A percentile compares a stretch with the other conserved stretches of the same genome.
Conservation (phyloP, 495 filamentous ascomycete species). For the Rhypophila decipiens region DNA sequence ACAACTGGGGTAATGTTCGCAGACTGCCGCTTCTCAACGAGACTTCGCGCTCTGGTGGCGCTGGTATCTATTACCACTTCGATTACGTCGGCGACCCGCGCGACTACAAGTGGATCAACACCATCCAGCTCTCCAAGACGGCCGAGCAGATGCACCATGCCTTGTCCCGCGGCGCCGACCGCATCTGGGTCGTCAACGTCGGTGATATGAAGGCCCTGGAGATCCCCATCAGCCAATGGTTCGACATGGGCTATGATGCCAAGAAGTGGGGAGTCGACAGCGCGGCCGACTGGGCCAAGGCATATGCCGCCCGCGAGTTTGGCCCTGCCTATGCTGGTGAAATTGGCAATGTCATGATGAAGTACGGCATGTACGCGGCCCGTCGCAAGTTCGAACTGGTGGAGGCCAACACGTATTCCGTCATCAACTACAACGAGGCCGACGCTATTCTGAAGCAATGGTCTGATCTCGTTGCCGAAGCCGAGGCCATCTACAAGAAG, state of each 20-base stretch:
- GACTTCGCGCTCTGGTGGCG: constrained; percentile 53
- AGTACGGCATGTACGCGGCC: constrained; percentile 56
- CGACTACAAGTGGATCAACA: constrained; percentile 69
- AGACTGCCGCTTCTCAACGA: constrained; percentile 59
- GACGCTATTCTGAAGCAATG: constrained; percentile 59
- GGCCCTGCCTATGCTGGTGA: constrained; percentile 39
- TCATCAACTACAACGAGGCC: constrained; percentile 67
- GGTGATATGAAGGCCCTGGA: constrained; percentile 68
- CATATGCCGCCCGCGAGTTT: constrained; percentile 58
- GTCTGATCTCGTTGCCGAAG: constrained; percentile 45
- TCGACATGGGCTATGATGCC: constrained; percentile 62
- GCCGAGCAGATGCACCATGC: constrained; percentile 59
- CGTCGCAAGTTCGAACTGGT: constrained; percentile 65
- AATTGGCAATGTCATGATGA: constrained; percentile 51
- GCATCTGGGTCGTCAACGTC: constrained; percentile 73
- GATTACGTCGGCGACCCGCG: constrained; percentile 63
- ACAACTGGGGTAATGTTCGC: constrained; percentile 67
- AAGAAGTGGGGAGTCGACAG: constrained; percentile 48
- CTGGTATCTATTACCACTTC: constrained; percentile 74
- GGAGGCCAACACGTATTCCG: constrained; percentile 55
- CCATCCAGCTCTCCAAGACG: constrained; percentile 58
- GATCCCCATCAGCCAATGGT: constrained; percentile 60
- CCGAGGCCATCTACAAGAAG: constrained; percentile 50
- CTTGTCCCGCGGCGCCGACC: constrained; percentile 53
- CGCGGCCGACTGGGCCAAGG: constrained; percentile 48